Evolutionary conservation across 805 yeast species (phyloP), one percentile per base, ranked within the genome.

Genomic region (Candida coquimbonensis): DNA sequence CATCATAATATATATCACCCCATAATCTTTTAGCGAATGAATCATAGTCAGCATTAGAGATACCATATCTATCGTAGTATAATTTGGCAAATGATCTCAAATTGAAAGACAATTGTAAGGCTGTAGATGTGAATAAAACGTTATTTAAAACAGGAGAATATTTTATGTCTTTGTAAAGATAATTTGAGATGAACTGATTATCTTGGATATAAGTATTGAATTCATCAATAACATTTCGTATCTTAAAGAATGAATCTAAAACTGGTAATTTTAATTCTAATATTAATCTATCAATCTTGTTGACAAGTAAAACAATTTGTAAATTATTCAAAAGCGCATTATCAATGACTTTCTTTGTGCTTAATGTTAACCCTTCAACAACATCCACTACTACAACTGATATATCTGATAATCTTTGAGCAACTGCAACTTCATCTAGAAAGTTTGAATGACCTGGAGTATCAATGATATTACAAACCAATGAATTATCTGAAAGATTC

Each of bases 371-470:
- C 0, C 98, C 97, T 60, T 91, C 96, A 1, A 88, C 81, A 1
- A 74, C 81, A 60, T 93, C 99, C n/a, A 91, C 70, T 1, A 87
- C 85, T 2, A 89, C 61, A 0, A 83, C 65, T 0, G 77, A 78
- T 2, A 83, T 78, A 51, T 93, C 97, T 0, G 75, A 74, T 0
- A 81, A 68, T 21, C 77, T 62, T 9, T 81, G 61, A 0, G 85
- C 74, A 0, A 77, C 72, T 0, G 78, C 72, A 5, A 78, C 65
- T 53, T 93, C 97, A 58, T 88, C 96, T 27, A 71, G 65, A 57
- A 93, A 93, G 57, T 88, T 82, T 0, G 77, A 75, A 63, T 93
- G 98, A 0, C 99, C 99, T 0, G 99, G 99, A 0, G 96, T 70
- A 56, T 95, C 99, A 1, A 88, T 52, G 1, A 90, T 50, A 56